Conservation (phyloP, 2,329 filamentous ascomycete species). For the Penicillium sp. region DNA sequence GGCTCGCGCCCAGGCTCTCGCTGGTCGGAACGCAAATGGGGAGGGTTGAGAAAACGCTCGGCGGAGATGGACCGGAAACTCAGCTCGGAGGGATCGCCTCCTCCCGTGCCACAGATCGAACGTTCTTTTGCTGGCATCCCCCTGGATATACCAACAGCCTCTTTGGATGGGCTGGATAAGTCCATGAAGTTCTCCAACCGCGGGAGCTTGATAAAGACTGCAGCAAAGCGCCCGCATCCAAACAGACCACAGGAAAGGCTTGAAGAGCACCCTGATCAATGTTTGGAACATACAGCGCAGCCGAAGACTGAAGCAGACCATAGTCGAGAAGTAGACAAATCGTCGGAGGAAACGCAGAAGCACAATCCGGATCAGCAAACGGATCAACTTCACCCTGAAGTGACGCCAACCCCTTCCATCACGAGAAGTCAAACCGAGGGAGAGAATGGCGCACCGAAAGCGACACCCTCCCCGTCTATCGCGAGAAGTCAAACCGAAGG, state of each 20-base stretch:
- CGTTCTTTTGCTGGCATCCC: conserved; percentile 52
- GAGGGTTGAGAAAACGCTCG: conserved; percentile 37
- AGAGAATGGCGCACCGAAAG: conserved; percentile 24
- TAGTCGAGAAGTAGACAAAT: conserved; percentile 6
- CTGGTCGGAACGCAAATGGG: conserved; percentile 48
- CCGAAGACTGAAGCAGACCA: conserved; percentile 5
- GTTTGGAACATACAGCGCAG: conserved; percentile 6
- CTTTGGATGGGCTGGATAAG: conserved; percentile 55
- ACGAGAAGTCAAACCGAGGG: conserved; percentile 16
- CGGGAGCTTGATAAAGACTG: conserved; percentile 60
- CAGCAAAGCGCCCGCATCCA: conserved; percentile 31
- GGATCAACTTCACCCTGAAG: conserved; percentile 18
- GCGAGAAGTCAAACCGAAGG: conserved; percentile 12
- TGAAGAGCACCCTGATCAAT: conserved; percentile 11
- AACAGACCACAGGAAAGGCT: conserved; percentile 30
- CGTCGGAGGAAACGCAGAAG: conserved; percentile 7
- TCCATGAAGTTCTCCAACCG: conserved; percentile 61
- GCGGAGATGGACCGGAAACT: conserved; percentile 33
- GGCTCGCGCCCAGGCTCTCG: conserved; percentile 43
- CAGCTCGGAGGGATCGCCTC: conserved; percentile 31
- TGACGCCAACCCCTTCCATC: conserved; percentile 9
- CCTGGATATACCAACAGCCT: conserved; percentile 57
- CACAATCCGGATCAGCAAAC: conserved; percentile 6
- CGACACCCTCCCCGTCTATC: too few species aligned
- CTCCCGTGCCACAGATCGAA: conserved; percentile 37